phyloP scores from a whole-genome alignment of 352 stramenopile species.

The Nothophytophthora sp. region DNA sequence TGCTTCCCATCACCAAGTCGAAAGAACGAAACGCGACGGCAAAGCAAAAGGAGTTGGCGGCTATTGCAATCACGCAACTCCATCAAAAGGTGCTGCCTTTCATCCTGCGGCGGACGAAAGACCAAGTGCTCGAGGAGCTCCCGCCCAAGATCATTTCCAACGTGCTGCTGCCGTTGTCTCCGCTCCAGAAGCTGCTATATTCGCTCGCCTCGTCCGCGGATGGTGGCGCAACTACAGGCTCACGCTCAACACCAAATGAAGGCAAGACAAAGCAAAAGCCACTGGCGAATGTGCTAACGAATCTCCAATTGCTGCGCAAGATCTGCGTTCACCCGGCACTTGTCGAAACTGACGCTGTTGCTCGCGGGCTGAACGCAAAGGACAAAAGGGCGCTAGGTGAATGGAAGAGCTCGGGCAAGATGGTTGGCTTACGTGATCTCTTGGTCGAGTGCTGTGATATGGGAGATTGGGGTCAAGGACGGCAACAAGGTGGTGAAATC shows the following conservation, averaged over 20 bases:
- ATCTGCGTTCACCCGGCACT: constrained; percentile 96
- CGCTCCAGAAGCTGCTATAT: constrained; percentile 90
- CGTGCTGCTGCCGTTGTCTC: constrained; percentile 88
- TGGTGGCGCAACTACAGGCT: constrained; percentile 3
- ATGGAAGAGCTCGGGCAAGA: constrained; percentile 92
- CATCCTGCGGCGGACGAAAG: constrained; percentile 96
- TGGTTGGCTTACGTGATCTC: constrained; percentile 77
- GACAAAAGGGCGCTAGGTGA: constrained; percentile 30
- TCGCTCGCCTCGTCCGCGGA: constrained; percentile 28
- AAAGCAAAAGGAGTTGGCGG: constrained; percentile 76
- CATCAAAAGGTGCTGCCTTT: constrained; percentile 98
- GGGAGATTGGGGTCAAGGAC: constrained; percentile 17
- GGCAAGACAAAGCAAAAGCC: constrained; percentile 4
- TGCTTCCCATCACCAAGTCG: constrained; percentile 61
- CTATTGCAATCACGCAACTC: constrained; percentile 90
- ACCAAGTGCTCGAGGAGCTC: constrained; percentile 95
- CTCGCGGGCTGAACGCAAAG: constrained; percentile 16
- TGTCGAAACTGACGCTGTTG: constrained; percentile 41
- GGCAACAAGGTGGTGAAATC: not conserved
- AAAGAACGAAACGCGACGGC: constrained; percentile 59
- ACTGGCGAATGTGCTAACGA: constrained; percentile 47
- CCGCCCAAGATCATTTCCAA: constrained; percentile 98
- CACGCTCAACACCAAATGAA: constrained; percentile 2
- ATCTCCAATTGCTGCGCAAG: constrained; percentile 86
- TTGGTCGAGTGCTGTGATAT: constrained; percentile 74